Evolutionary conservation across 2,329 filamentous ascomycete genomes (phyloP), one percentile per base, ranked within the genome.

Genomic region (Colletotrichum nymphaeae): DNA sequence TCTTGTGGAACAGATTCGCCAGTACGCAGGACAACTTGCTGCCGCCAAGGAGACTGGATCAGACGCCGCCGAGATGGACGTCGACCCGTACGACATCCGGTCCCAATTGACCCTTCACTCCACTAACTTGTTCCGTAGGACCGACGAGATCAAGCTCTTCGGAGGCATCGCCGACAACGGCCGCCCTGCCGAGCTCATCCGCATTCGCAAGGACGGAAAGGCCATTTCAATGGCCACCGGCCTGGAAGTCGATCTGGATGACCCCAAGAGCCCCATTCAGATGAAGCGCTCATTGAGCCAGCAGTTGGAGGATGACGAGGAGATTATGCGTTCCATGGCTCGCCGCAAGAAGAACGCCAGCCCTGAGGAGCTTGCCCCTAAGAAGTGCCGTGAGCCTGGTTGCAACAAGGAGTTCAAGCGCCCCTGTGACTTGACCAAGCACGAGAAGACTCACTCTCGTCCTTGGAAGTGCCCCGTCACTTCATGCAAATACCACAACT

Each of bases 391-490:
- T 75, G 90, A 95, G 80, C 86, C 87, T 5, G 90, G 90, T 53
- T 98, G 96, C 85, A 92, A 91, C 83, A 98, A 98, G 85, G 91
- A 96, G 83, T 98, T 98, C 87, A 97, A 97, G 84, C 93, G 97
- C 75, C 95, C 95, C n/a, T 98, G 97, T 83, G 97, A 99, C 82
- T 87, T 98, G 72, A 98, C 95, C 77, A 98, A 98, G 88, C 97
- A 99, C 84, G 94, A 97, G 86, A 99, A 98, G 88, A 98, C 96
- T 0, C 97, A 99, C 83, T 95, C 94, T 69, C 94, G 97, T 46
- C 97, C 96, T 11, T 98, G 94, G 93, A 99, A 99, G 87, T 99
- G 97, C 83, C 89, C 92, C 7, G 87, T 94, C 26, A 80, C 89
- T 53, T 92, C 90, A 58, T 98, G 97, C 93, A 97, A 97, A 81